Percentiles rank a stretch among this genome's conserved stretches.
These are phyloP conservation scores for Parascedosporium putredinis DNA, from an alignment of 2,329 filamentous ascomycete species.

Conservation along the genomic window DNA sequence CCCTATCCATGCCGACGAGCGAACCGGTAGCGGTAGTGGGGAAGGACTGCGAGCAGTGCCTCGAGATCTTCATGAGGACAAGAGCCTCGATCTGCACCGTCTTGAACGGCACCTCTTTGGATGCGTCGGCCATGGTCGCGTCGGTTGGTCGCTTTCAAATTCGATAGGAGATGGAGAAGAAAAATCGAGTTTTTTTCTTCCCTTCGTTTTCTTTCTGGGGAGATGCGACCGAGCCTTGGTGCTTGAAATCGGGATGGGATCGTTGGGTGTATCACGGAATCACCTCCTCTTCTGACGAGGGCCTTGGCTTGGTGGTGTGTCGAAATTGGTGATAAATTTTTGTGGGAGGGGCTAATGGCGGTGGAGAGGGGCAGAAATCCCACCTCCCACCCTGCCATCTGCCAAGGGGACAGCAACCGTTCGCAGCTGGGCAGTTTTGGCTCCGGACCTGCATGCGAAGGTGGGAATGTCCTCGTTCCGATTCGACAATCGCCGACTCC, in stretches of 20 bases:
- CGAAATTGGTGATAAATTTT: slow-evolving; percentile 32
- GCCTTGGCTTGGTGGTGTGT: slow-evolving; percentile 21
- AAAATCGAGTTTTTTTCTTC: too few species aligned
- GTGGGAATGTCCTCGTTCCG: not conserved
- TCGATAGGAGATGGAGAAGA: not conserved
- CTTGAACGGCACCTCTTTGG: slow-evolving; percentile 64
- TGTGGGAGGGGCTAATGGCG: slow-evolving; percentile 32
- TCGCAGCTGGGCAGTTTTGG: not conserved
- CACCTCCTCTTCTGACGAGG: not conserved
- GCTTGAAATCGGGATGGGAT: slow-evolving; percentile 16
- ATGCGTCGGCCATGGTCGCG: slow-evolving; percentile 42
- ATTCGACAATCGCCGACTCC: not conserved
- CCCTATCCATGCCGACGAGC: slow-evolving; percentile 85
- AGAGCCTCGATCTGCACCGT: slow-evolving; percentile 90
- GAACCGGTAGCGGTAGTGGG: slow-evolving; percentile 83
- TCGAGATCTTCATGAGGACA: slow-evolving; percentile 96
- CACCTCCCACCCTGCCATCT: slow-evolving; percentile 1
- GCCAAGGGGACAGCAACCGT: not conserved
- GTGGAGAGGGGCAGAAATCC: slow-evolving; percentile 25
- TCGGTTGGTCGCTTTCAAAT: not conserved
- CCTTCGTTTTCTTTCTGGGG: slow-evolving; percentile 18
- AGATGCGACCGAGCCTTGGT: slow-evolving; percentile 16
- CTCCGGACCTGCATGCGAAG: not conserved
- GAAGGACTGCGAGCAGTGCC: slow-evolving; percentile 81
- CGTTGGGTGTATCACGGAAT: not conserved